These are phyloP conservation scores for Amanita subjunquillea DNA, from an alignment of 768 basidiomycete species.

Conservation along the genomic window DNA sequence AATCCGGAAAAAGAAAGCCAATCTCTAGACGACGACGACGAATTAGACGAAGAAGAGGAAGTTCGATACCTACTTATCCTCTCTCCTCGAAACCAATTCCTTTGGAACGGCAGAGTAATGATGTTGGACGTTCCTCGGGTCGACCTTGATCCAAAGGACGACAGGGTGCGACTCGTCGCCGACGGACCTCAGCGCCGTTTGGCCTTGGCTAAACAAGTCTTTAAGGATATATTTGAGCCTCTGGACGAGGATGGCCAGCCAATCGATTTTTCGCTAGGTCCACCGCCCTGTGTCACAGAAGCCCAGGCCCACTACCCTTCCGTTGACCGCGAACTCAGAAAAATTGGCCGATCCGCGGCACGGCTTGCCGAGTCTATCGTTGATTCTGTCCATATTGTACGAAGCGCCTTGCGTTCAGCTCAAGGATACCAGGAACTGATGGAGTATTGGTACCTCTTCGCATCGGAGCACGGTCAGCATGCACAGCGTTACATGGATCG, in stretches of 20 bases:
- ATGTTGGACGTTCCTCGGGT: constrained; percentile 65
- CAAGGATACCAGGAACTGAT: constrained; percentile 73
- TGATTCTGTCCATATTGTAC: constrained; percentile 83
- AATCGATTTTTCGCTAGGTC: constrained; percentile 27
- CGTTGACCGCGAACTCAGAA: constrained; percentile 83
- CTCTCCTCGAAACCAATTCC: constrained; percentile 76
- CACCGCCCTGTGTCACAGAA: constrained; percentile 52
- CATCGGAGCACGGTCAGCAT: constrained; percentile 92
- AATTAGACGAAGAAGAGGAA: constrained; percentile 42
- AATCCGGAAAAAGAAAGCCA: constrained; percentile 40
- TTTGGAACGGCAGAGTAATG: constrained; percentile 88
- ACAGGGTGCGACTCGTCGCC: constrained; percentile 84
- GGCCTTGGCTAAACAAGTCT: constrained; percentile 64
- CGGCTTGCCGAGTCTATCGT: constrained; percentile 89
- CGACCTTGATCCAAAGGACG: constrained; percentile 77
- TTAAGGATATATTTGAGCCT: constrained; percentile 53
- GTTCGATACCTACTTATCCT: constrained; percentile 75
- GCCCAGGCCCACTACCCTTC: constrained; percentile 84
- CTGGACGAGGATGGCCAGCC: constrained; percentile 47
- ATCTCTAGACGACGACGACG: constrained; percentile 1
- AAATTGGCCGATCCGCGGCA: constrained; percentile 84
- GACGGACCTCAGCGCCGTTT: constrained; percentile 80
- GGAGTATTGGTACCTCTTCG: constrained; percentile 92
- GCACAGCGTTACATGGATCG: constrained; percentile 84
- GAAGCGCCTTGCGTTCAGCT: constrained; percentile 48